phyloP scores from a whole-genome alignment of 1,284 basidiomycete species.

The Tilletiopsis washingtonensis region DNA sequence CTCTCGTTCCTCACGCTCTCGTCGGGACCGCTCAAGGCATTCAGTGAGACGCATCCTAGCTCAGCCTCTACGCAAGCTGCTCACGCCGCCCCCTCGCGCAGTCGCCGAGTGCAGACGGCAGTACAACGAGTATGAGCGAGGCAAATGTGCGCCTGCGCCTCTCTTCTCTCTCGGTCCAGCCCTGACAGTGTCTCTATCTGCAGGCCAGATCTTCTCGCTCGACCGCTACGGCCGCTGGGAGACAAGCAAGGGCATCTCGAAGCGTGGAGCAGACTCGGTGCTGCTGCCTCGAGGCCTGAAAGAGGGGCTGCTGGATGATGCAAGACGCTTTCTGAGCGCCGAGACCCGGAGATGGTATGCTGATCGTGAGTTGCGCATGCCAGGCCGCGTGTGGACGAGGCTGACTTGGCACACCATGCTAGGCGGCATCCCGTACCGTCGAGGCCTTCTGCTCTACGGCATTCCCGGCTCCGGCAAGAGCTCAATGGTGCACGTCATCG shows the following conservation, averaged over 20 bases:
- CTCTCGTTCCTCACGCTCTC: conserved; percentile 12
- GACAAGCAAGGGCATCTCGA: neutral
- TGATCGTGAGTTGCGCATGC: conserved; percentile 3
- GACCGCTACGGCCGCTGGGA: conserved; percentile 8
- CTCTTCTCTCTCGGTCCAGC: no score
- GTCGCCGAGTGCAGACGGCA: neutral
- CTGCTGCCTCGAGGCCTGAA: conserved; percentile 53
- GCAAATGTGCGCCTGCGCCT: no score
- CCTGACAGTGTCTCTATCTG: no score
- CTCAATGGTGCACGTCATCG: conserved; percentile 66
- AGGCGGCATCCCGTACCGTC: conserved; percentile 10
- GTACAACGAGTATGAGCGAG: neutral
- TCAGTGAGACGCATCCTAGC: no score
- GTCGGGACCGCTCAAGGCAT: conserved; percentile 1
- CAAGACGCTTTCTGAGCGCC: conserved; percentile 1
- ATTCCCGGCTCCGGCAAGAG: conserved; percentile 69
- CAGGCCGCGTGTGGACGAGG: neutral
- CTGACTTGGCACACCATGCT: neutral
- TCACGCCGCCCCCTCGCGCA: no score
- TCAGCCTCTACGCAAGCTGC: no score
- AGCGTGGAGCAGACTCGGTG: conserved; percentile 48
- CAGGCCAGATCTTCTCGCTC: neutral
- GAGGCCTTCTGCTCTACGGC: conserved; percentile 48
- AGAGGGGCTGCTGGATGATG: conserved; percentile 39
- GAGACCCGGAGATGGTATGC: conserved; percentile 9